Conservation (phyloP, 805 yeast species). For the Saturnispora serradocipensis region DNA sequence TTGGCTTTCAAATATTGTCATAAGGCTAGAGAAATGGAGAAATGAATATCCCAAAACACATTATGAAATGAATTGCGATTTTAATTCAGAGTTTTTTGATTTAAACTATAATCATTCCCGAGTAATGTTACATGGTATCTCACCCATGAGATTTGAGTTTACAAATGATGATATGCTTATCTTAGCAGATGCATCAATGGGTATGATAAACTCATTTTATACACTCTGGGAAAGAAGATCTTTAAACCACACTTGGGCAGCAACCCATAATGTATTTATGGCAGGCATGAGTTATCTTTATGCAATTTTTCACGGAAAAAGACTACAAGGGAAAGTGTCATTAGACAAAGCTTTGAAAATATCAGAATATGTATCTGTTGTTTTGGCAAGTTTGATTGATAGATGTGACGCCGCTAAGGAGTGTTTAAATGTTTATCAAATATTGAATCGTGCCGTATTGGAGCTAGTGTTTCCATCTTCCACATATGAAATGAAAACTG, state of each 20-base stretch:
- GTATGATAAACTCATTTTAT: constrained; percentile 54
- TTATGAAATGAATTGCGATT: constrained; percentile 61
- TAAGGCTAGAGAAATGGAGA: constrained; percentile 56
- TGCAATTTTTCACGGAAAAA: constrained; percentile 61
- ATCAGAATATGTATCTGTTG: constrained; percentile 41
- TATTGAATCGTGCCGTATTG: constrained; percentile 61
- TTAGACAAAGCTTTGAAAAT: constrained; percentile 42
- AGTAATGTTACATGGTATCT: constrained; percentile 63
- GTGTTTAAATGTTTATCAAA: constrained; percentile 64
- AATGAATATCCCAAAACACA: constrained; percentile 44
- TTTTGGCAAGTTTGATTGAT: constrained; percentile 52
- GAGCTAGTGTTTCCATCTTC: constrained; percentile 41
- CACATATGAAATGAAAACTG: constrained; percentile 17
- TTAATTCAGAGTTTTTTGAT: constrained; percentile 59
- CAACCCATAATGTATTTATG: constrained; percentile 80
- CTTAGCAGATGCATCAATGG: constrained; percentile 56
- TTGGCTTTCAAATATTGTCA: constrained; percentile 53
- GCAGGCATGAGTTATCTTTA: constrained; percentile 81
- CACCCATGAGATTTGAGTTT: constrained; percentile 57
- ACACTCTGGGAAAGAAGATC: constrained; percentile 46
- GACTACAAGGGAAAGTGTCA: constrained; percentile 37
- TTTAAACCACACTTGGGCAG: constrained; percentile 87
- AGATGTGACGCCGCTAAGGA: constrained; percentile 71
- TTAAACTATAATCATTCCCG: constrained; percentile 72
- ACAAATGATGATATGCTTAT: constrained; percentile 43